Conservation (phyloP, 257 asterid species). For the Nicotiana benthamiana region DNA sequence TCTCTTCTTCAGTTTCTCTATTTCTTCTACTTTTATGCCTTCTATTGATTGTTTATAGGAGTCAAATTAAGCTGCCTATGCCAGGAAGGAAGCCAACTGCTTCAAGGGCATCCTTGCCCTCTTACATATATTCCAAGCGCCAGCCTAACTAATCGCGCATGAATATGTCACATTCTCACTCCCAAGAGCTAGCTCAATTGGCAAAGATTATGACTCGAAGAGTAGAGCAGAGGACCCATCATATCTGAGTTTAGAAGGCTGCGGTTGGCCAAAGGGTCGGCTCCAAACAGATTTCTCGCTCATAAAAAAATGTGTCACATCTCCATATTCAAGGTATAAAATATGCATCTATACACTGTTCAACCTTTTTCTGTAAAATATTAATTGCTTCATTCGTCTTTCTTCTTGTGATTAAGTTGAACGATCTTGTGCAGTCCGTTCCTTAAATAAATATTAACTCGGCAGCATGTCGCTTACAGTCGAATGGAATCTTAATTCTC, state of each 20-base stretch:
- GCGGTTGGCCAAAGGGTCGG: no score
- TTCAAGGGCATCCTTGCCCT: constrained; percentile 40
- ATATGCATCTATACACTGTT: not conserved
- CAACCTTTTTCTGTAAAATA: not conserved
- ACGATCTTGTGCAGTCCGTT: not conserved
- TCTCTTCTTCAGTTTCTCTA: constrained; percentile 39
- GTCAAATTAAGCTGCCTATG: constrained; percentile 62
- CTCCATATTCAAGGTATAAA: not conserved
- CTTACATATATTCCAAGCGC: constrained; percentile 31
- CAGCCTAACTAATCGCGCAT: constrained; percentile 7
- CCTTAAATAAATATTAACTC: no score
- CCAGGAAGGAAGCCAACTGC: constrained; percentile 32
- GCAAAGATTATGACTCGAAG: no score
- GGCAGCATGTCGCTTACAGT: no score
- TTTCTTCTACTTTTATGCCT: constrained; percentile 35
- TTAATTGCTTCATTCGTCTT: not conserved
- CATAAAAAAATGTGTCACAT: not conserved
- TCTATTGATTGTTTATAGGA: constrained; percentile 37
- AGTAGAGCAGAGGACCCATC: no score
- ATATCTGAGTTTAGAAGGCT: no score
- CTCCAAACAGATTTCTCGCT: no score
- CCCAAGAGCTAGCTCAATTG: no score
- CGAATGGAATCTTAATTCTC: no score
- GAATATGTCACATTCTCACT: no score
- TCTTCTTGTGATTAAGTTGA: not conserved